Evolutionary conservation across 2,329 filamentous ascomycete genomes (phyloP), one percentile per base, ranked within the genome.

Genomic region (Pseudogymnoascus verrucosus): DNA sequence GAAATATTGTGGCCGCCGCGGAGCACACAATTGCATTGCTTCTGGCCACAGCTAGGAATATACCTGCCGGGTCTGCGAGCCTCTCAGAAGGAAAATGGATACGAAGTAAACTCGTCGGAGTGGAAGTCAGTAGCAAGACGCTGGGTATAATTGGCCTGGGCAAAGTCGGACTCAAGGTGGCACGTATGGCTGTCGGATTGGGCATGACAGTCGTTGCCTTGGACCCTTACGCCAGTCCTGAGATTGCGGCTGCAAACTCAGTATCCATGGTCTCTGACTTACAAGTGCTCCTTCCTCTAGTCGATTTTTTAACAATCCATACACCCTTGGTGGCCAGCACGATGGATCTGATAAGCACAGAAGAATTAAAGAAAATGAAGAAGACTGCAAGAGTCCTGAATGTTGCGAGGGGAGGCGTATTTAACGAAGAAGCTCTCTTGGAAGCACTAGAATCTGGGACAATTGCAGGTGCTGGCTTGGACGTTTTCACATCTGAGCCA

Each of bases 81-180:
- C 77, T 91, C 67, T 90, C 92, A 70, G 78, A 74, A n/a, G 87
- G 87, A 0, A 85, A 84, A 62, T 93, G 90, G 90, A 89, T 93
- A 73, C 80, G 90, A 63, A 85, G 86, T 70, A 84, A 85, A 68
- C 80, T 93, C 2, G 87, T 91, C 0, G 90, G 90, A 4, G 84
- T 91, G 16, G 90, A 93, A 74, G 86, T 93, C 10, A 89, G 90
- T 60, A 84, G 87, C 54, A 93, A 93, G 77, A 89, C 84, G 1
- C 78, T 93, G 5, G 89, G 87, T 0, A 87, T 93, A 60, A 84
- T 95, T 40, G 90, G 90, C 1, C 76, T 93, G 26, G 90, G 90
- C n/a, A 93, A 93, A 77, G 89, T 93, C 28, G 90, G 90, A 21
- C 80, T 93, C 71, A 89, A 89, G 61, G 90, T 93, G 14, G 90